A percentile compares a stretch with the other conserved stretches of the same genome.
Conservation (phyloP, 371 early-diverging fungal species). For the Rhizopus microsporus region DNA sequence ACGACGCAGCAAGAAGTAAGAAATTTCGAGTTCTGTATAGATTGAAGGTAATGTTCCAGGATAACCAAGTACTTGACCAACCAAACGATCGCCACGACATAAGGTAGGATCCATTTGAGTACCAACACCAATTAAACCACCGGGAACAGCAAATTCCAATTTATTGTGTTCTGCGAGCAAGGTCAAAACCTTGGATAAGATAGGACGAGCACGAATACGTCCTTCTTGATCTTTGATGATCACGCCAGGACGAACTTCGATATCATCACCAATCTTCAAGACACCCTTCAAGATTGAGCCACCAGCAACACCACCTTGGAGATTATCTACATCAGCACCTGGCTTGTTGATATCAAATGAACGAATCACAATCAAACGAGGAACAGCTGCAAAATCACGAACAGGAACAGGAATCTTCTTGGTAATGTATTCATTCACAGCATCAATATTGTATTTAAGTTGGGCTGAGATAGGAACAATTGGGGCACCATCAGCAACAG, state of each 20-base stretch:
- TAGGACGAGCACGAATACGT: conserved; percentile 88
- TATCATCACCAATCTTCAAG: conserved; percentile 94
- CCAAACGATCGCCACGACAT: conserved; percentile 98
- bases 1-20: conserved; percentile 96
- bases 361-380: conserved; percentile 98
- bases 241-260: conserved; percentile 99
- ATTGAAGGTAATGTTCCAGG: conserved; percentile 97
- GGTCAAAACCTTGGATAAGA: conserved; percentile 91
- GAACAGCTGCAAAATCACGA: conserved; percentile 92
- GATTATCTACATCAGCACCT: conserved; percentile 93
- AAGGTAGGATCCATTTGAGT: conserved; percentile 99
- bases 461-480: conserved; percentile 99
- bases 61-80: conserved; percentile 98
- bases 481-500: conserved; percentile 96
- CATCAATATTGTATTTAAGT: conserved; percentile 99
- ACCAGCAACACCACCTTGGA: conserved; percentile 99
- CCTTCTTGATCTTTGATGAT: conserved; percentile 93
- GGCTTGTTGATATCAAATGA: conserved; percentile 99
- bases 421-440: conserved; percentile 99
- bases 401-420: conserved; percentile 98
- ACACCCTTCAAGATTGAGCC: conserved; percentile 98
- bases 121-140: conserved; percentile 99
- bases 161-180: conserved; percentile 95
- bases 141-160: conserved; percentile 98
- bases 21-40: conserved; percentile 95